Percentiles rank a stretch among this genome's conserved stretches.
phyloP scores from a whole-genome alignment of 2,329 filamentous ascomycete species.

The Trichophaea hybrida region DNA sequence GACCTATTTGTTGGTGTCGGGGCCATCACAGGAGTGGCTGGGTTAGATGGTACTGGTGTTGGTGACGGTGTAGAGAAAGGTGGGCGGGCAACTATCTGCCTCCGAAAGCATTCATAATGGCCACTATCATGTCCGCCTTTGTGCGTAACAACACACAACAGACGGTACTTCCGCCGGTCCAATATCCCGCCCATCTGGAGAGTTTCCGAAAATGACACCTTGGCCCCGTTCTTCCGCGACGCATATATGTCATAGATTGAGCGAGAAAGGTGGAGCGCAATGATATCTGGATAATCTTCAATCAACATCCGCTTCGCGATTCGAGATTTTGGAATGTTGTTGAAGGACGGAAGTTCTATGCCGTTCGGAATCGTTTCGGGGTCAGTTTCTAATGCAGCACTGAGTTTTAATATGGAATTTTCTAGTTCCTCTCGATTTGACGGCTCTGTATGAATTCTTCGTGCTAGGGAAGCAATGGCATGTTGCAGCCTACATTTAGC shows the following conservation, averaged over 20 bases:
- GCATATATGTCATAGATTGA: slow-evolving; percentile 73
- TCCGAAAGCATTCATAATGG: slow-evolving; percentile 90
- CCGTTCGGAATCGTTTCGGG: slow-evolving; percentile 63
- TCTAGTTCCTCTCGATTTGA: slow-evolving; percentile 12
- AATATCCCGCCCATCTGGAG: slow-evolving; percentile 68
- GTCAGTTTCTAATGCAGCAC: slow-evolving; percentile 57
- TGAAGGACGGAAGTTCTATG: slow-evolving; percentile 59
- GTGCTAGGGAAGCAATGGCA: slow-evolving; percentile 48
- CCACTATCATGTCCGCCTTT: slow-evolving; percentile 92
- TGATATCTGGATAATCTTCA: slow-evolving; percentile 71
- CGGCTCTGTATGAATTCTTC: slow-evolving; percentile 28
- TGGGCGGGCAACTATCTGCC: slow-evolving; percentile 56
- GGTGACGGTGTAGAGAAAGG: slow-evolving; percentile 63
- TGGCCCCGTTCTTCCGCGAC: slow-evolving; percentile 87
- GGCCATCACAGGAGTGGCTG: background rate
- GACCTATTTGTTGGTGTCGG: background rate
- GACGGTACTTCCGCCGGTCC: slow-evolving; percentile 63
- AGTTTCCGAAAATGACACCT: slow-evolving; percentile 81
- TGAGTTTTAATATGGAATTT: slow-evolving; percentile 40
- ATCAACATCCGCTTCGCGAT: slow-evolving; percentile 84
- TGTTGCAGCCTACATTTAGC: slow-evolving; percentile 80
- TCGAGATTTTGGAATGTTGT: slow-evolving; percentile 60
- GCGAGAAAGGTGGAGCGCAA: slow-evolving; percentile 82
- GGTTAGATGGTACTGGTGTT: slow-evolving; percentile 28
- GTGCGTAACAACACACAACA: slow-evolving; percentile 80